Conservation (phyloP, 805 yeast genomes). For the Wickerhamomyces subpelliculosus region DNA sequence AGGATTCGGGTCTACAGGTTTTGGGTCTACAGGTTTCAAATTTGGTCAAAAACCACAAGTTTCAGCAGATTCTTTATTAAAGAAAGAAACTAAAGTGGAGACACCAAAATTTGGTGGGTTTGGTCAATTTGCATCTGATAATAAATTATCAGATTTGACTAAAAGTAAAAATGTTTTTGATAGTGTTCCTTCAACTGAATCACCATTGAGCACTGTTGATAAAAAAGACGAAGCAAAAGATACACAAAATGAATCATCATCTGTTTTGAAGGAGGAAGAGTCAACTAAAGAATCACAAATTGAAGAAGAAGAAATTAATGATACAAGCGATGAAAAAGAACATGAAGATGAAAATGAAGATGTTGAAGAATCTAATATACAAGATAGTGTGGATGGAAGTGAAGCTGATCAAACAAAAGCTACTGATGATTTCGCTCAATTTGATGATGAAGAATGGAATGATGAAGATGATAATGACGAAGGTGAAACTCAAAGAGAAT, state of each 20-base stretch:
- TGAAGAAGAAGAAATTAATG: not conserved
- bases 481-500: not conserved
- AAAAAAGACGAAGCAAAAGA: too few relatives aligned
- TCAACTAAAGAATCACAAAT: not conserved
- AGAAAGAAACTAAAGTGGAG: not conserved
- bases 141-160: not conserved
- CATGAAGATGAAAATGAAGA: not conserved
- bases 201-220: too few relatives aligned
- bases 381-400: too few relatives aligned
- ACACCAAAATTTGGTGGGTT: not conserved
- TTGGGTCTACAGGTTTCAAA: not conserved
- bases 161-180: constrained; percentile 9
- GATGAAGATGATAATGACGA: constrained; percentile 1
- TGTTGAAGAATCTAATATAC: not conserved
- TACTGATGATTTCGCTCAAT: not conserved
- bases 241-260: not conserved
- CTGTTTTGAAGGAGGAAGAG: not conserved
- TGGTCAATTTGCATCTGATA: not conserved
- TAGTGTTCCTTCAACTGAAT: too few relatives aligned
- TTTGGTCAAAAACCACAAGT: not conserved
- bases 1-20: constrained; percentile 9
- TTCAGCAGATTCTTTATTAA: not conserved
- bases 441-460: not conserved
- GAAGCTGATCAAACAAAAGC: too few relatives aligned
- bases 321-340: not conserved